phyloP scores from a whole-genome alignment of 805 yeast genomes.

The Helenozyma baotianmanensis region DNA sequence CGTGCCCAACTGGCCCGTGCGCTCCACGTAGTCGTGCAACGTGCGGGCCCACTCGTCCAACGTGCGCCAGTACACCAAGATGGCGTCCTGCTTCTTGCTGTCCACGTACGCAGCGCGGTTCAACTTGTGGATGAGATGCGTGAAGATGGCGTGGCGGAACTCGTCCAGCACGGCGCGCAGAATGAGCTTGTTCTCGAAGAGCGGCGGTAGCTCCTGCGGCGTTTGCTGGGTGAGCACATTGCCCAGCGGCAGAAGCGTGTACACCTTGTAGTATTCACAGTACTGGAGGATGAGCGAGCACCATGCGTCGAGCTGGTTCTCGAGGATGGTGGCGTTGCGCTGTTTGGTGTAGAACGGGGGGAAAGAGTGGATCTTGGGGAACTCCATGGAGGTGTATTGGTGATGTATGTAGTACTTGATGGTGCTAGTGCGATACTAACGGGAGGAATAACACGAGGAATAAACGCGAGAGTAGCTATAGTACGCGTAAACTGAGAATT shows the following conservation, averaged over 20 bases:
- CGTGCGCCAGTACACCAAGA: conserved; percentile 57
- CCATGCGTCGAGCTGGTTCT: conserved; percentile 82
- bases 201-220: conserved; percentile 19
- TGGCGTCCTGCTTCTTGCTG: conserved; percentile 51
- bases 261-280: conserved; percentile 50
- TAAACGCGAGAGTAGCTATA: no score
- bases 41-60: conserved; percentile 36
- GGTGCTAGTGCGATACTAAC: no score
- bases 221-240: conserved; percentile 24
- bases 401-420: no score
- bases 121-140: conserved; percentile 46
- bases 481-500: no score
- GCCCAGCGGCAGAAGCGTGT: conserved; percentile 27
- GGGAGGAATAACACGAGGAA: no score
- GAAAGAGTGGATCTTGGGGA: conserved; percentile 50
- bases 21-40: conserved; percentile 41
- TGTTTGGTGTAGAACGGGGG: conserved; percentile 93
- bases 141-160: conserved; percentile 52
- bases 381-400: no score
- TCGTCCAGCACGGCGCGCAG: conserved; percentile 52
- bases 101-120: conserved; percentile 56
- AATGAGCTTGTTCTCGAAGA: conserved; percentile 51
- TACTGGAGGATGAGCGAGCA: conserved; percentile 54
- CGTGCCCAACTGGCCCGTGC: conserved; percentile 71
- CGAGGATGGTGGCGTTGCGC: conserved; percentile 73